Evolutionary conservation across 371 early-diverging fungal genomes (phyloP), one percentile per base, ranked within the genome.

Genomic region (Mucor indicus): DNA sequence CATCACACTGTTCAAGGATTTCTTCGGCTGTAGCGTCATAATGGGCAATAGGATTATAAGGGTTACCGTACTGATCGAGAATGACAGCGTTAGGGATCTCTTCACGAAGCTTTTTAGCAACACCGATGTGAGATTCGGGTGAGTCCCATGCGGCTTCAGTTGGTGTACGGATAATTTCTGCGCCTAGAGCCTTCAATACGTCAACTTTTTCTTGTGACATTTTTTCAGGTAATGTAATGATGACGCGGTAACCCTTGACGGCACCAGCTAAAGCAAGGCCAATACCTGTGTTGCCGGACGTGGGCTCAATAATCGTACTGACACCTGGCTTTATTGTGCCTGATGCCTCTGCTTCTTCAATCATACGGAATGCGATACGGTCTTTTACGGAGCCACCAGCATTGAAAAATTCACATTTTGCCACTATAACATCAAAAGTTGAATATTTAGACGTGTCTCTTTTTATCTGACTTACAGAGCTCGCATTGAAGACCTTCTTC

Each of bases 71-170:
- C 71, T 98, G 98, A 69, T 95, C 95, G 30, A 96, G 81, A 57
- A 98, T 97, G 50, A 95, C 88, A 19, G 96, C 92, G 69, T 95
- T 80, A 29, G 91, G 90, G 53, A 98, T 96, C 65, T 96, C 93
- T 32, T 87, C 77, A 65, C 93, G 89, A 56, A 98, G 72, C 20
- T 91, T 86, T 49, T 86, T 81, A 21, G 98, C 98, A 29, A 98
- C 95, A 57, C 92, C 92, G 64, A 97, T 97, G 62, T 97, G 95
- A 21, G 93, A 92, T 58, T 97, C 95, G 36, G 98, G 96, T 17
- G 96, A 83, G 67, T 97, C 97, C 91, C 91, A 96, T n/a, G 95
- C 94, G 9, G 96, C 98, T 69, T 97, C 98, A 22, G 97, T 97
- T 20, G 98, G 98, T 5, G 98, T 96, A 53, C 97, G 91, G 48